Conservation (phyloP, 495 filamentous ascomycete species). For the Tuber magnatum region DNA sequence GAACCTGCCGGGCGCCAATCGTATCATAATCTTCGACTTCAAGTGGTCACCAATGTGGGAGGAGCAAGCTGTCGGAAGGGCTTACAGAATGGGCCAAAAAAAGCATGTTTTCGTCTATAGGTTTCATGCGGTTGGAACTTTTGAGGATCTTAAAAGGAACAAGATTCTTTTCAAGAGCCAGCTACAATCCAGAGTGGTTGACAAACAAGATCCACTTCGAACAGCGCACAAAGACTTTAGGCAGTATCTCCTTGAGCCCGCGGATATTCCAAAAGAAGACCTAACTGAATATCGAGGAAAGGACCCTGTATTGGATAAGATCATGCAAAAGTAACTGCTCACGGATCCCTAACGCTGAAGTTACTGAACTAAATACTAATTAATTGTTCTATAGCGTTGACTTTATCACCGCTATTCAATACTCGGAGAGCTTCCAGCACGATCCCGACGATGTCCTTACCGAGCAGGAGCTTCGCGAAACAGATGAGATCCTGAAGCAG, state of each 20-base stretch:
- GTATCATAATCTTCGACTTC: conserved; percentile 82
- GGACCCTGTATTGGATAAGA: conserved; percentile 65
- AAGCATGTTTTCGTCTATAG: conserved; percentile 85
- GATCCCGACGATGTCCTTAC: conserved; percentile 54
- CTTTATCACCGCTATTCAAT: conserved; percentile 50
- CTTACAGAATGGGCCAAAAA: conserved; percentile 76
- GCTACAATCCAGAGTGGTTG: conserved; percentile 69
- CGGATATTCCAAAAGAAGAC: conserved; percentile 49
- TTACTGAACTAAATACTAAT: conserved; percentile 16
- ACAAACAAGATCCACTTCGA: conserved; percentile 66
- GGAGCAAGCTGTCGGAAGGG: conserved; percentile 80
- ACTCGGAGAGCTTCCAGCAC: conserved; percentile 54
- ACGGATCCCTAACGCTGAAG: conserved; percentile 23
- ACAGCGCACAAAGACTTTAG: conserved; percentile 47
- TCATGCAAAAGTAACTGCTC: conserved; percentile 47
- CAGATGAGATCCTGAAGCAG: conserved; percentile 25
- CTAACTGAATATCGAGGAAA: conserved; percentile 52
- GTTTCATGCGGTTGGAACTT: conserved; percentile 71
- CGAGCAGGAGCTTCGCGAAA: conserved; percentile 47
- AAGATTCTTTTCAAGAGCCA: conserved; percentile 72
- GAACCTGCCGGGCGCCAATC: conserved; percentile 78
- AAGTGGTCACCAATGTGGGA: conserved; percentile 73
- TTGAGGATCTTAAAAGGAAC: conserved; percentile 65
- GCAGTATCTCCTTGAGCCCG: conserved; percentile 55
- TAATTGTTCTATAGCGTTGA: conserved; percentile 22